Percentiles rank a stretch among this genome's conserved stretches.
phyloP scores from a whole-genome alignment of 768 basidiomycete genomes.

The Mycena vitilis region DNA sequence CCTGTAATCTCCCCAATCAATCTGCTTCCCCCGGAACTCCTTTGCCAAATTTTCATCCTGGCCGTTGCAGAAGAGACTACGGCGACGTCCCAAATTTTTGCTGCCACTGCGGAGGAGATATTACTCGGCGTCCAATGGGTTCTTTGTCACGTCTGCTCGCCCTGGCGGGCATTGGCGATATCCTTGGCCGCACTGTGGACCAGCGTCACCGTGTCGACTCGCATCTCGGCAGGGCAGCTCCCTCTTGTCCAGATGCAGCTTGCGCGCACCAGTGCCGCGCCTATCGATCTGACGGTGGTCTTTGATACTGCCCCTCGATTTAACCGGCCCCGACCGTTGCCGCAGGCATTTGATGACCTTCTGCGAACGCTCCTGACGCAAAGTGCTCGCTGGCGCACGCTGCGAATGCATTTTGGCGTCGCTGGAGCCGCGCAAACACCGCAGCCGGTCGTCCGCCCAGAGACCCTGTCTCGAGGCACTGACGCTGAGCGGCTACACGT shows the following conservation, averaged over 20 bases:
- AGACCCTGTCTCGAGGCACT: neutral
- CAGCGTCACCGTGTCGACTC: neutral
- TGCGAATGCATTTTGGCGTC: neutral
- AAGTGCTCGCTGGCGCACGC: conserved; percentile 7
- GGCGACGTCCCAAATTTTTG: neutral
- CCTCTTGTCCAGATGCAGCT: neutral
- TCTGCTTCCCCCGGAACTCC: neutral
- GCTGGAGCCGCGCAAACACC: neutral
- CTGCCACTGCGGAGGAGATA: neutral
- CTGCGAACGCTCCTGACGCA: neutral
- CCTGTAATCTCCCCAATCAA: neutral
- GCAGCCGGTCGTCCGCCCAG: neutral
- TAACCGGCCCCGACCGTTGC: neutral
- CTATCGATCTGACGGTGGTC: neutral
- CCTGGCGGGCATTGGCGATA: neutral
- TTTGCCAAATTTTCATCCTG: neutral
- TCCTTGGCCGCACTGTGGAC: conserved; percentile 3
- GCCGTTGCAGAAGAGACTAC: neutral
- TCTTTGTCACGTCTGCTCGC: neutral
- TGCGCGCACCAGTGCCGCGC: neutral
- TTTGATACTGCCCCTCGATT: neutral
- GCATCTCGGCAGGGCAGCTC: neutral
- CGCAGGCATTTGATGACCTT: neutral
- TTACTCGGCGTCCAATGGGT: neutral
- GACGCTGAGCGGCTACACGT: neutral